Conservation (phyloP, 148 eudicot species). For the Fagopyrum tataricum region DNA sequence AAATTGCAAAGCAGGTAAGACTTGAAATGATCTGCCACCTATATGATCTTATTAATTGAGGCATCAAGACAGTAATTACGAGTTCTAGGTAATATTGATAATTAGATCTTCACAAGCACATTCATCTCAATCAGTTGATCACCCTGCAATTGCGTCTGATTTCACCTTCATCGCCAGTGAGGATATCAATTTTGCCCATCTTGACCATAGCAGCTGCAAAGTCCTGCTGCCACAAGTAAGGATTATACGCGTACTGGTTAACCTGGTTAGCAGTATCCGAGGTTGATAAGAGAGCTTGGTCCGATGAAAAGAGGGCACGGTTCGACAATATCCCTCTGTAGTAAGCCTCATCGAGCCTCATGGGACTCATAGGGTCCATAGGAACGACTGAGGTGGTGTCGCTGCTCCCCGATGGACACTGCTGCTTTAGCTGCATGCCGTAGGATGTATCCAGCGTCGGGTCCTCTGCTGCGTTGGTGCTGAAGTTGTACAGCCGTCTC, state of each 20-base stretch:
- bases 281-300: constrained; percentile 48
- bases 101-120: neutral
- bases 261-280: constrained; percentile 37
- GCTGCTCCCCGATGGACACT: constrained; percentile 48
- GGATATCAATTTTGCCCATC: constrained; percentile 62
- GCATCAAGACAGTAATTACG: neutral
- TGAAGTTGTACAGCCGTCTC: constrained; percentile 52
- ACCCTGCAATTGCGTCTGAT: constrained; percentile 62
- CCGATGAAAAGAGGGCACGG: constrained; percentile 60
- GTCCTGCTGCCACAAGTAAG: constrained; percentile 37
- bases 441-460: constrained; percentile 49
- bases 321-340: constrained; percentile 42
- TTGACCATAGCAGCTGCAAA: constrained; percentile 72
- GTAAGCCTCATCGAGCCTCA: constrained; percentile 36
- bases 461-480: constrained; percentile 30
- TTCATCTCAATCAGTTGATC: constrained; percentile 23
- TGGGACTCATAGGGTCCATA: constrained; percentile 59
- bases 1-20: no score
- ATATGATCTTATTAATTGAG: neutral
- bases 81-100: neutral
- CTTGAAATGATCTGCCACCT: neutral
- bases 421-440: constrained; percentile 43
- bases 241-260: constrained; percentile 32
- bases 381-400: constrained; percentile 47
- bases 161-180: constrained; percentile 60